Evolutionary conservation across 768 basidiomycete genomes (phyloP).

Genomic region (Auriscalpium orientale): DNA sequence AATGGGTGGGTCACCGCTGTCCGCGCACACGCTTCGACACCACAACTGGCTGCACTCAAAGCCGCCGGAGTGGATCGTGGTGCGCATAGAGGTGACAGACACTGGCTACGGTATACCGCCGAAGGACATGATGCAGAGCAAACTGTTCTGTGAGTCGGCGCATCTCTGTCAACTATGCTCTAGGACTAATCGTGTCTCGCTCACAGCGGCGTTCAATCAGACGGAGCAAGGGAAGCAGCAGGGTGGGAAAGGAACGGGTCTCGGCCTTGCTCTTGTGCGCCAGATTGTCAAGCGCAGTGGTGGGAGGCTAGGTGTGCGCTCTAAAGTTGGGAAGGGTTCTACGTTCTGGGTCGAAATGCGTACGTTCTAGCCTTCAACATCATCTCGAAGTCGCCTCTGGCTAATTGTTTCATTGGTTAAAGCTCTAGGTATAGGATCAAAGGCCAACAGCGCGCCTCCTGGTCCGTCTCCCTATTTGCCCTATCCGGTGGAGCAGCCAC

Average conservation of each 20-base stretch:
- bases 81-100: constrained; percentile 80
- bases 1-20: constrained; percentile 14
- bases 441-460: constrained; percentile 24
- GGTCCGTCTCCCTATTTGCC: not conserved
- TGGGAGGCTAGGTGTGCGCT: constrained; percentile 35
- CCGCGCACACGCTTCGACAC: constrained; percentile 31
- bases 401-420: not conserved
- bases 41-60: constrained; percentile 43
- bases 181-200: not conserved
- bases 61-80: constrained; percentile 57
- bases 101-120: constrained; percentile 60
- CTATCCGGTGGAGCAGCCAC: constrained; percentile 15
- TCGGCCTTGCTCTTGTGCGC: constrained; percentile 44
- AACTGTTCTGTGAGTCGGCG: constrained; percentile 54
- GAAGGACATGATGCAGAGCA: constrained; percentile 62
- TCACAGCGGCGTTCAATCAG: constrained; percentile 64
- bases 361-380: constrained; percentile 14
- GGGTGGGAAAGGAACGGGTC: constrained; percentile 47
- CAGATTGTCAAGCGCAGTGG: constrained; percentile 46
- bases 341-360: constrained; percentile 86
- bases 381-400: not conserved
- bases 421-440: constrained; percentile 66
- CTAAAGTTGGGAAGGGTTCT: constrained; percentile 56
- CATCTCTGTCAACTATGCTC: no score
- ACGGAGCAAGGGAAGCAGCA: constrained; percentile 71